These are phyloP conservation scores for Brachypodium distachyon DNA, from an alignment of 202 grass and related monocot species.

Conservation along the genomic window DNA sequence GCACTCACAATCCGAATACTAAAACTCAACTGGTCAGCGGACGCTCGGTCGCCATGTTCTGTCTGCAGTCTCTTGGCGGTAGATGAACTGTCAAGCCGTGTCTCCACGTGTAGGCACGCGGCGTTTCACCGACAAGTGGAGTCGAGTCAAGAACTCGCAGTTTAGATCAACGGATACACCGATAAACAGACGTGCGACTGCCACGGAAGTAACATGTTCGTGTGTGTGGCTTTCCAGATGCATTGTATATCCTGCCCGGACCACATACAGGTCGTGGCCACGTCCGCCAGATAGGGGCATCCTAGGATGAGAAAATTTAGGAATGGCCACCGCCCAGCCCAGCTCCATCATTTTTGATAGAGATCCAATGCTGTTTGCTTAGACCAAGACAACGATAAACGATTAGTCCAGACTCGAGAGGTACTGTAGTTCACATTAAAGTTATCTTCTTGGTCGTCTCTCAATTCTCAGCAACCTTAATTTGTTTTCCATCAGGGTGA, in stretches of 20 bases:
- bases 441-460: too few relatives aligned
- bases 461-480: too few relatives aligned
- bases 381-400: not conserved
- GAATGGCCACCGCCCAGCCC: not conserved
- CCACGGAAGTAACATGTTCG: not conserved
- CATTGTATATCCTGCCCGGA: not conserved
- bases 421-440: not conserved
- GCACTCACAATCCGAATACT: not conserved
- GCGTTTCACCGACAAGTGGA: not conserved
- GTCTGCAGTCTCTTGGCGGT: not conserved
- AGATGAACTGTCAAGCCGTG: not conserved
- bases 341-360: not conserved
- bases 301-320: not conserved
- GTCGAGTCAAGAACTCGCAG: not conserved
- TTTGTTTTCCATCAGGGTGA: too few relatives aligned
- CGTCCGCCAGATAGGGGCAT: slow-evolving; percentile 7
- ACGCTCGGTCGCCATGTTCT: not conserved
- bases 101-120: slow-evolving; percentile 2
- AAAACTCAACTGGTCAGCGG: not conserved
- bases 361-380: not conserved
- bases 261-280: not conserved
- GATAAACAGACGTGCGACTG: too few relatives aligned
- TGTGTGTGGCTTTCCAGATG: not conserved
- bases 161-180: not conserved
- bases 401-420: not conserved